Evolutionary conservation across 2,329 filamentous ascomycete species (phyloP).

Genomic region (Venturia asperata): DNA sequence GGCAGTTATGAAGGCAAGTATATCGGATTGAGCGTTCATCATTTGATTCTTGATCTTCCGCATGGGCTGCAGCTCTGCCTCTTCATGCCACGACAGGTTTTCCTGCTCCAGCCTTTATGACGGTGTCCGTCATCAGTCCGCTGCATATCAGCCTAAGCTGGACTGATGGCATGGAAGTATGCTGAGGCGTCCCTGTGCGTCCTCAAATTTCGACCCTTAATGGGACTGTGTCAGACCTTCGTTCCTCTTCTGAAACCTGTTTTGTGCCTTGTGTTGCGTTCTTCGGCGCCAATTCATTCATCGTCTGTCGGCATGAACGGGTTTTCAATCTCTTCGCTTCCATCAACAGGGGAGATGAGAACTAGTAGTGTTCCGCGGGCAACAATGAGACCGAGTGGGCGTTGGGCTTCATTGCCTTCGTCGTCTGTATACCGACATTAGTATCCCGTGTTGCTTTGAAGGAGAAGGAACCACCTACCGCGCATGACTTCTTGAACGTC

Average conservation of each 20-base stretch:
- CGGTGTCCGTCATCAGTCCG: neutral
- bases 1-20: neutral
- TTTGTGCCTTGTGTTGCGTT: neutral
- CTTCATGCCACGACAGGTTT: neutral
- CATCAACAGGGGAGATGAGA: constrained; percentile 84
- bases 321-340: constrained; percentile 92
- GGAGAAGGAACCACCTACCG: constrained; percentile 49
- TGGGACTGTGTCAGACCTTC: neutral
- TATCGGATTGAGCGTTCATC: neutral
- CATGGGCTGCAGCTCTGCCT: neutral
- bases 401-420: constrained; percentile 77
- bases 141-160: neutral
- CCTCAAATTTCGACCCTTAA: neutral
- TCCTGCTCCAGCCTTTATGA: neutral
- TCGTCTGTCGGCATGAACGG: constrained; percentile 69
- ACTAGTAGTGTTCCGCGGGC: constrained; percentile 89
- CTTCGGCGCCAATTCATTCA: constrained; percentile 12
- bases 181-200: neutral
- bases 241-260: neutral
- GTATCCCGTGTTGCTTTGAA: constrained; percentile 6
- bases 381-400: constrained; percentile 75
- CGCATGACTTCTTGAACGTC: constrained; percentile 85
- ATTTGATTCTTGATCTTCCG: neutral
- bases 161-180: neutral
- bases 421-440: constrained; percentile 56